phyloP scores from a whole-genome alignment of 768 basidiomycete species.

The Mycena venus region DNA sequence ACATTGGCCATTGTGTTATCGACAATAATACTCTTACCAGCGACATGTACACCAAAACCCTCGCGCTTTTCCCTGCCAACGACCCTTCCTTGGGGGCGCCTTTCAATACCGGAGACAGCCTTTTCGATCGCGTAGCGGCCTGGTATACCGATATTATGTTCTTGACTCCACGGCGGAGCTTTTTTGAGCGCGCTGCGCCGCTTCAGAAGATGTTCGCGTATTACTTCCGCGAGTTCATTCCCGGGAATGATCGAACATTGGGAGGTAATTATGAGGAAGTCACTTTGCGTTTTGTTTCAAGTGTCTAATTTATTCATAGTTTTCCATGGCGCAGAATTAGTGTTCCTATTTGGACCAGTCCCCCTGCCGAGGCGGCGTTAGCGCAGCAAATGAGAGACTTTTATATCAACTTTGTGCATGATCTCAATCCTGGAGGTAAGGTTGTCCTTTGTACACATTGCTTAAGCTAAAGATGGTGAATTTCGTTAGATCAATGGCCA shows the following conservation, averaged over 20 bases:
- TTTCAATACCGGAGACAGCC: conserved; percentile 71
- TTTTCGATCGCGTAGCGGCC: conserved; percentile 68
- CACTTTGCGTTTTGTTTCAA: background rate
- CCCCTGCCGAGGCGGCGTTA: conserved; percentile 60
- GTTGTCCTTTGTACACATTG: background rate
- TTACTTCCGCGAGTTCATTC: conserved; percentile 69
- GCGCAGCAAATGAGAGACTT: conserved; percentile 64
- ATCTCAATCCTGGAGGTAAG: conserved; percentile 69
- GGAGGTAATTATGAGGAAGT: conserved; percentile 58
- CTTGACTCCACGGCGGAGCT: conserved; percentile 62
- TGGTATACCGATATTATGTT: conserved; percentile 76
- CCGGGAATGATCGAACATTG: conserved; percentile 59
- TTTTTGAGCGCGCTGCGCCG: conserved; percentile 62
- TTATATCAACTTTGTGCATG: conserved; percentile 69
- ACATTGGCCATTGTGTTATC: conserved; percentile 63
- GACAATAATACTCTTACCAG: conserved; percentile 63
- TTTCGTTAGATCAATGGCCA: conserved; percentile 60
- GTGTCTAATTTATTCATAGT: conserved; percentile 46
- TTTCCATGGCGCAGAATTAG: conserved; percentile 63
- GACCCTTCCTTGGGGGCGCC: conserved; percentile 61
- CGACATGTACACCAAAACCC: conserved; percentile 55
- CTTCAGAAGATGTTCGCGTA: conserved; percentile 67
- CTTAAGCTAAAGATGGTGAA: background rate
- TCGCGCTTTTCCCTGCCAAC: conserved; percentile 61
- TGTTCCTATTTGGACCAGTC: conserved; percentile 62